These are phyloP conservation scores for Stephania cephalantha DNA, from an alignment of 164 flowering plant species.

Conservation along the genomic window DNA sequence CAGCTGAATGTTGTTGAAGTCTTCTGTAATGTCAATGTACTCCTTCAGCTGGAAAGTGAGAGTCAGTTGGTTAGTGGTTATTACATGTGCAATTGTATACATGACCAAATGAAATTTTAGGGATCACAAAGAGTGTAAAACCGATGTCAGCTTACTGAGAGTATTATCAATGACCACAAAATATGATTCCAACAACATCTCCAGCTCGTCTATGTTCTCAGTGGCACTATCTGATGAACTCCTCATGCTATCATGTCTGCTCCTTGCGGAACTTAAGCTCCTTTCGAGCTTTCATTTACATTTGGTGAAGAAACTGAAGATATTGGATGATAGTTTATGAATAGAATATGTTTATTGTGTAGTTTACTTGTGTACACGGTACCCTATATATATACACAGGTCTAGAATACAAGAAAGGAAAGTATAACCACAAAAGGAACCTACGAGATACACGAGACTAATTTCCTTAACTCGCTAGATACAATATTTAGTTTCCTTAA, in stretches of 20 bases:
- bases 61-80: neutral
- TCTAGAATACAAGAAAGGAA: too few relatives aligned
- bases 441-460: too few relatives aligned
- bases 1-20: slow-evolving; percentile 70
- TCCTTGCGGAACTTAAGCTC: slow-evolving; percentile 67
- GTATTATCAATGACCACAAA: slow-evolving; percentile 89
- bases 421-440: too few relatives aligned
- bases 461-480: too few relatives aligned
- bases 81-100: neutral
- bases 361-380: too few relatives aligned
- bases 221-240: slow-evolving; percentile 52
- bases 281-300: slow-evolving; percentile 65
- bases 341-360: too few relatives aligned
- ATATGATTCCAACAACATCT: slow-evolving; percentile 91
- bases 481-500: too few relatives aligned
- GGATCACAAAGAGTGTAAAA: slow-evolving; percentile 13
- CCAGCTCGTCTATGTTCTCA: slow-evolving; percentile 75
- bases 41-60: slow-evolving; percentile 51
- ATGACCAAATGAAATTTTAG: neutral
- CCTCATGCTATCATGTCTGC: slow-evolving; percentile 77
- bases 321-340: too few relatives aligned
- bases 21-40: slow-evolving; percentile 48
- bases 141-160: slow-evolving; percentile 88
- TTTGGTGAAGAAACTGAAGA: slow-evolving; percentile 93
- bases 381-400: too few relatives aligned